These are phyloP conservation scores for Phytophthora sansomeana DNA, from an alignment of 352 stramenopile species.

Conservation along the genomic window DNA sequence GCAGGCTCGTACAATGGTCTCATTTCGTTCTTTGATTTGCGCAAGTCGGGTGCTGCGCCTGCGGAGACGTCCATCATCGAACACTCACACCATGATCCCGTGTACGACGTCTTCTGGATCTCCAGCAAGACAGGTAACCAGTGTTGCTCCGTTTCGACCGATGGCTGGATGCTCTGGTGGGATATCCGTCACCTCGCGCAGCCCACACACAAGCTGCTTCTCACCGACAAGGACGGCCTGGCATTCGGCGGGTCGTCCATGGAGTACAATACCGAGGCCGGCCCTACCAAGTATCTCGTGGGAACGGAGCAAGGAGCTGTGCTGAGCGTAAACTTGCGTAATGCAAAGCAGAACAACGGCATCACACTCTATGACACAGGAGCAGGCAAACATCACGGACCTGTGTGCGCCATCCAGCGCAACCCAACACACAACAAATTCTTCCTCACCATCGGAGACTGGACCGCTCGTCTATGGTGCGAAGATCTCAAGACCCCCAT, in stretches of 20 bases:
- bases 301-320: slow-evolving; percentile 98
- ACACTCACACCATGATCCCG: slow-evolving; percentile 97
- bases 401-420: slow-evolving; percentile 96
- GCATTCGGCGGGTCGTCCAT: slow-evolving; percentile 94
- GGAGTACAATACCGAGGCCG: slow-evolving; percentile 97
- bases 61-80: slow-evolving; percentile 95
- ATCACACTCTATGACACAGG: slow-evolving; percentile 96
- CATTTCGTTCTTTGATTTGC: slow-evolving; percentile 96
- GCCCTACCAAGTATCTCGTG: slow-evolving; percentile 97
- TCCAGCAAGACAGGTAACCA: slow-evolving; percentile 97
- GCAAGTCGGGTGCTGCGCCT: slow-evolving; percentile 90
- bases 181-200: slow-evolving; percentile 90
- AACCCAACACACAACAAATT: slow-evolving; percentile 99
- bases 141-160: slow-evolving; percentile 96
- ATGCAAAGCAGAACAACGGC: slow-evolving; percentile 98
- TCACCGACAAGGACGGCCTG: slow-evolving; percentile 81
- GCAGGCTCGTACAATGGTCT: slow-evolving; percentile 97
- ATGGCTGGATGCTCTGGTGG: slow-evolving; percentile 94
- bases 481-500: slow-evolving; percentile 98
- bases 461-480: slow-evolving; percentile 96
- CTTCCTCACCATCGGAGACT: slow-evolving; percentile 98
- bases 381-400: slow-evolving; percentile 95
- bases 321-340: slow-evolving; percentile 95
- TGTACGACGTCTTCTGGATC: slow-evolving; percentile 97
- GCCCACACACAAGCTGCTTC: slow-evolving; percentile 82